These are phyloP conservation scores for Colletotrichum lentis DNA, from an alignment of 2,329 filamentous ascomycete genomes.

Conservation along the genomic window DNA sequence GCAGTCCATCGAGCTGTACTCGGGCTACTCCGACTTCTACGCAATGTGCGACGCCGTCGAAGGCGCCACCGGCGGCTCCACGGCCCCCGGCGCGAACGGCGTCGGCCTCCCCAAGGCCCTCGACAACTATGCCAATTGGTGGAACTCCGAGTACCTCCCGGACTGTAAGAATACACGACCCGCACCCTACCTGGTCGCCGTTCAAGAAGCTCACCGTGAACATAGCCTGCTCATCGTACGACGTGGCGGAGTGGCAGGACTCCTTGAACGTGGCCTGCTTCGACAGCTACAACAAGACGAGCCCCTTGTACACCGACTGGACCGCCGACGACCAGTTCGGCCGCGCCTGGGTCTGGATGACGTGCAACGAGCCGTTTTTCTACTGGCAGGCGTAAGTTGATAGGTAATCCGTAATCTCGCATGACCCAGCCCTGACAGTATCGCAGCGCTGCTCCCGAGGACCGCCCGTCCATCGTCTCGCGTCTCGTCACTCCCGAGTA, in stretches of 20 bases:
- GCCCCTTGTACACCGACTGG: conserved; percentile 59
- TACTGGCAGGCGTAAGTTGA: conserved; percentile 59
- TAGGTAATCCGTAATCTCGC: background rate
- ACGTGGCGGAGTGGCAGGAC: conserved; percentile 55
- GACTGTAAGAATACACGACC: conserved; percentile 52
- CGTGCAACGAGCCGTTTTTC: conserved; percentile 65
- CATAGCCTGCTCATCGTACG: conserved; percentile 56
- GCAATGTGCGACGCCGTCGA: conserved; percentile 49
- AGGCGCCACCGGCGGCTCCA: conserved; percentile 39
- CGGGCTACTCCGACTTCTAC: conserved; percentile 48
- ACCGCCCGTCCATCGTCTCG: conserved; percentile 58
- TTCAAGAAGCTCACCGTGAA: background rate
- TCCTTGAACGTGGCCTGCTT: conserved; percentile 58
- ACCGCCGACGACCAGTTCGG: conserved; percentile 55
- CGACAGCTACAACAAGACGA: conserved; percentile 60
- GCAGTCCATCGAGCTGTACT: conserved; percentile 49
- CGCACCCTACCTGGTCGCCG: background rate
- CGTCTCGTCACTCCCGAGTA: conserved; percentile 60
- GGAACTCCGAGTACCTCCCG: conserved; percentile 55
- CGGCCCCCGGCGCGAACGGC: conserved; percentile 49
- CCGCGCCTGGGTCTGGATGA: conserved; percentile 67
- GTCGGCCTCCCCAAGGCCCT: conserved; percentile 64
- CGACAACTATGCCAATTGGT: conserved; percentile 63
- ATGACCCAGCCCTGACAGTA: conserved; percentile 39
- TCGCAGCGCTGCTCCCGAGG: conserved; percentile 55